Conservation (phyloP, 1,139 yeast species). For the Zygotorulaspora mrakii region DNA sequence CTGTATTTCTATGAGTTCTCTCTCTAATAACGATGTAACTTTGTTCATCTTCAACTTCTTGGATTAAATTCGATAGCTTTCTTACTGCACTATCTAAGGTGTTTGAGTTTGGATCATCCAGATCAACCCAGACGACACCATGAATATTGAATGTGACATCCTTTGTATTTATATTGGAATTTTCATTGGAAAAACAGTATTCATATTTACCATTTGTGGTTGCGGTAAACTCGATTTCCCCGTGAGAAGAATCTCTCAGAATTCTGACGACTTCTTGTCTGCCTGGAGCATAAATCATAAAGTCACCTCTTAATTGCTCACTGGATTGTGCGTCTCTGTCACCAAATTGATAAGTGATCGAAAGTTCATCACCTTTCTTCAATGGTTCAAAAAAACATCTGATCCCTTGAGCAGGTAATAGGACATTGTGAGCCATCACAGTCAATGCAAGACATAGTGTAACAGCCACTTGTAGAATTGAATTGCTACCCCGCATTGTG, state of each 20-base stretch:
- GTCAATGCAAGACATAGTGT: slow-evolving; percentile 19
- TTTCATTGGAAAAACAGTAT: slow-evolving; percentile 91
- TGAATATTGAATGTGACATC: slow-evolving; percentile 95
- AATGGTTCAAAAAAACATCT: slow-evolving; percentile 85
- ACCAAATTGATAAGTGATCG: slow-evolving; percentile 91
- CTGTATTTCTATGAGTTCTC: slow-evolving; percentile 96
- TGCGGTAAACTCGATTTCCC: slow-evolving; percentile 70
- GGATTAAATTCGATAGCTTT: slow-evolving; percentile 69
- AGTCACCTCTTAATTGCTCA: slow-evolving; percentile 75
- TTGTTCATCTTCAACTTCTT: slow-evolving; percentile 88
- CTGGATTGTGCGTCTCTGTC: slow-evolving; percentile 78
- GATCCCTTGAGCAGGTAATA: slow-evolving; percentile 79
- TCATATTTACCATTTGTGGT: slow-evolving; percentile 67
- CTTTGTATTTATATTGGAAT: slow-evolving; percentile 64
- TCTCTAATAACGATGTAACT: slow-evolving; percentile 92
- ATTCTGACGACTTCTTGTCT: slow-evolving; percentile 38
- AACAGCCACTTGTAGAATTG: slow-evolving; percentile 12
- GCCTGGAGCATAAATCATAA: slow-evolving; percentile 44
- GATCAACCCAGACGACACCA: slow-evolving; percentile 85
- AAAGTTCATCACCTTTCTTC: slow-evolving; percentile 79
- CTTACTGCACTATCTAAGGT: slow-evolving; percentile 83
- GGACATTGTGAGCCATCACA: slow-evolving; percentile 67
- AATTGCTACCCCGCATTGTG: slow-evolving; percentile 1
- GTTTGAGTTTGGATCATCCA: slow-evolving; percentile 75
- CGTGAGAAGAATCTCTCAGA: slow-evolving; percentile 65